phyloP scores from a whole-genome alignment of 2,329 filamentous ascomycete species.

The Hypoxylon sp. region DNA sequence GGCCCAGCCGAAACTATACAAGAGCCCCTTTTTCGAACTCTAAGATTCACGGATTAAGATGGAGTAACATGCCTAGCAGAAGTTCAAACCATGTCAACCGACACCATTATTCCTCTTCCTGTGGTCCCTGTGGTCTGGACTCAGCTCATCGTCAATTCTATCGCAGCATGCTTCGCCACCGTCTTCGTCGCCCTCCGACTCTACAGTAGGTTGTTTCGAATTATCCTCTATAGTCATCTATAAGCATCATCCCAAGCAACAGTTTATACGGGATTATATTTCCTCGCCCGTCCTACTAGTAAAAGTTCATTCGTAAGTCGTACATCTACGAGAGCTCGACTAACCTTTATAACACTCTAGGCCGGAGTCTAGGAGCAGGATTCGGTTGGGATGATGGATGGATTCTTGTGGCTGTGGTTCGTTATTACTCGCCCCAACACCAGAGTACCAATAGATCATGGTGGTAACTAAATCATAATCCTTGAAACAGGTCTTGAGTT shows the following conservation, averaged over 20 bases:
- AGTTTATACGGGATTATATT: no score
- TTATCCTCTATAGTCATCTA: background rate
- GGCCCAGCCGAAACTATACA: no score
- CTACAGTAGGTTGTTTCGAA: background rate
- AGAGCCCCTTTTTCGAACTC: background rate
- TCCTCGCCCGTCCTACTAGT: no score
- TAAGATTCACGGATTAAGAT: no score
- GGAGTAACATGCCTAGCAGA: no score
- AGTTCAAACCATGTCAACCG: background rate
- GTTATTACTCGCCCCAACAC: background rate
- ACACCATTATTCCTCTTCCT: background rate
- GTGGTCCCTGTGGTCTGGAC: background rate
- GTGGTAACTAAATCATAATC: background rate
- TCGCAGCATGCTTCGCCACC: background rate
- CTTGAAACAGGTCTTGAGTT: background rate
- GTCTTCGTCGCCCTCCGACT: background rate
- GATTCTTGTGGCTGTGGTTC: background rate
- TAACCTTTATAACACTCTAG: background rate
- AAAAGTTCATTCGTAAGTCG: no score
- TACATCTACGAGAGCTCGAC: background rate
- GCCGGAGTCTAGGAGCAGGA: background rate
- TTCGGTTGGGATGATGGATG: constrained; percentile 7
- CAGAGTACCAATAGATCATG: background rate
- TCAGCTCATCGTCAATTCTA: constrained; percentile 1
- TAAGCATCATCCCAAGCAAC: no score